phyloP scores from a whole-genome alignment of 805 yeast species.

The Grigorovia humatica region DNA sequence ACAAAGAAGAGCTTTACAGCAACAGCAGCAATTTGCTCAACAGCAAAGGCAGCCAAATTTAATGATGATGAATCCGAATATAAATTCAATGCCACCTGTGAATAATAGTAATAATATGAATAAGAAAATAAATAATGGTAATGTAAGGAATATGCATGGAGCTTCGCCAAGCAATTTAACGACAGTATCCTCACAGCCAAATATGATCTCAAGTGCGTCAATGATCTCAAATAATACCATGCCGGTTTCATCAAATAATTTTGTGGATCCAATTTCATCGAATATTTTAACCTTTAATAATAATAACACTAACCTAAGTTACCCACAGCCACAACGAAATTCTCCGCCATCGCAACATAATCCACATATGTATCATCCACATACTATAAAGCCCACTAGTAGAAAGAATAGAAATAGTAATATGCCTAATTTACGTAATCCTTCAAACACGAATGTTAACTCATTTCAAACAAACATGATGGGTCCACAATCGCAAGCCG shows the following conservation, averaged over 20 bases:
- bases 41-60: conserved; percentile 4
- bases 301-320: not conserved
- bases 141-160: not conserved
- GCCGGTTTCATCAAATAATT: not conserved
- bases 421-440: conserved; percentile 25
- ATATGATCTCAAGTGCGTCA: not conserved
- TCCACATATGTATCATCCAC: conserved; percentile 8
- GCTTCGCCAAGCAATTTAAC: not conserved
- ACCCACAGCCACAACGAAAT: conserved; percentile 4
- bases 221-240: not conserved
- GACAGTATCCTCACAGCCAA: not conserved
- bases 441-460: conserved; percentile 16
- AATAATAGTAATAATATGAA: not conserved
- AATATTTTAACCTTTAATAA: not conserved
- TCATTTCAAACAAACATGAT: not conserved
- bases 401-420: conserved; percentile 29
- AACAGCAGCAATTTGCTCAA: conserved; percentile 2
- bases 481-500: not conserved
- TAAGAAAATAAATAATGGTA: not conserved
- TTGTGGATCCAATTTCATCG: not conserved
- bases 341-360: not conserved
- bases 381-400: conserved; percentile 27
- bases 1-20: conserved; percentile 22
- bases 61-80: not conserved
- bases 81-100: conserved; percentile 5